Conservation (phyloP, 352 stramenopile species). For the Globisporangium rhizosaccharum region DNA sequence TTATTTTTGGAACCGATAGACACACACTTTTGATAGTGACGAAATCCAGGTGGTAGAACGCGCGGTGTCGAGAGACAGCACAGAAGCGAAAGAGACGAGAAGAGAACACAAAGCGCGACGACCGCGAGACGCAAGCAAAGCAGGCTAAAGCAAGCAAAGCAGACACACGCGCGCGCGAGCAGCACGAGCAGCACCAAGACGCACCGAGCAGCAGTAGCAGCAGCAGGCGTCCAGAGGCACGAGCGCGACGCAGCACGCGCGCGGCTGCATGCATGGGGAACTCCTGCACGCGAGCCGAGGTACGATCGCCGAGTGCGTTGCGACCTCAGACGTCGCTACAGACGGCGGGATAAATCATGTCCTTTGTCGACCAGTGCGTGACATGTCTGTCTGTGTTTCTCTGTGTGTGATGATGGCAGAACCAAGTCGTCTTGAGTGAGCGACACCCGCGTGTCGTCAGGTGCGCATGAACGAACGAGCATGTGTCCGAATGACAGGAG, state of each 20-base stretch:
- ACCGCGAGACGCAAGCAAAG: background rate
- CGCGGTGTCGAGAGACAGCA: no score
- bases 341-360: background rate
- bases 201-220: no score
- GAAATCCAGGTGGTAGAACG: no score
- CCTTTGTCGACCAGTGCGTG: background rate
- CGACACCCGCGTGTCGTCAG: conserved; percentile 33
- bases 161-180: background rate
- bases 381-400: background rate
- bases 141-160: background rate
- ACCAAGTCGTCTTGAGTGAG: conserved; percentile 63
- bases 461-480: conserved; percentile 11
- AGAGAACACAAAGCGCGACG: no score
- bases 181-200: background rate
- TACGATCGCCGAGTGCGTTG: conserved; percentile 8
- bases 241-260: background rate
- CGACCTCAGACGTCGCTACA: background rate
- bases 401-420: conserved; percentile 20
- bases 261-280: conserved; percentile 38
- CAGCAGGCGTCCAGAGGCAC: background rate
- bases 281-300: conserved; percentile 56
- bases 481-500: background rate
- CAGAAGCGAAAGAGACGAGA: no score
- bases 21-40: no score
- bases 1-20: no score